phyloP scores from a whole-genome alignment of 2,329 filamentous ascomycete genomes.

The Cladosporium sp. region DNA sequence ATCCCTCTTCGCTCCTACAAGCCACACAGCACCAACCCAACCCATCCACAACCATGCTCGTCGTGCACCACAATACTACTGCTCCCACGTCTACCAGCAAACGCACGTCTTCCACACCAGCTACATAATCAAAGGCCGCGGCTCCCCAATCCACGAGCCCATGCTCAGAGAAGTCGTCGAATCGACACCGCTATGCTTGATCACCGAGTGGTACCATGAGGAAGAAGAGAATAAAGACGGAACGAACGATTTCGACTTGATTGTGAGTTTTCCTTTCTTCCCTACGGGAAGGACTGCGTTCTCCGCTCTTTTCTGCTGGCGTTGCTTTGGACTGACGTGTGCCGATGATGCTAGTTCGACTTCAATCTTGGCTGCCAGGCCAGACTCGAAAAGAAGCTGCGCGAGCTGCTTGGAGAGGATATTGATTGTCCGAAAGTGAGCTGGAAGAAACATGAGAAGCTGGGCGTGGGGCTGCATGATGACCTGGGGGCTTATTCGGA shows the following conservation, averaged over 20 bases:
- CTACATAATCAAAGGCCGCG: not conserved
- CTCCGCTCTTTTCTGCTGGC: not conserved
- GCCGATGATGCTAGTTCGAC: too few species aligned
- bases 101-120: not conserved
- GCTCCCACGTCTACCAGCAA: not conserved
- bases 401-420: too few species aligned
- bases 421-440: too few species aligned
- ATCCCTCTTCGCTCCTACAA: not conserved
- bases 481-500: too few species aligned
- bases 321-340: not conserved
- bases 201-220: not conserved
- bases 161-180: not conserved
- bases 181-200: not conserved
- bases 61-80: not conserved
- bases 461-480: too few species aligned
- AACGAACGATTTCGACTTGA: not conserved
- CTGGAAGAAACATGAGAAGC: too few species aligned
- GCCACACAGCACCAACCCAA: not conserved
- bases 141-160: not conserved
- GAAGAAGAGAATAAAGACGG: not conserved
- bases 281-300: too few species aligned
- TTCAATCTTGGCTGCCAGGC: too few species aligned
- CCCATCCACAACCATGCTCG: not conserved
- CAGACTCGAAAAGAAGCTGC: too few species aligned
- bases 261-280: not conserved